Evolutionary conservation across 495 filamentous ascomycete genomes (phyloP).

Genomic region (Penicillium malachiteum): DNA sequence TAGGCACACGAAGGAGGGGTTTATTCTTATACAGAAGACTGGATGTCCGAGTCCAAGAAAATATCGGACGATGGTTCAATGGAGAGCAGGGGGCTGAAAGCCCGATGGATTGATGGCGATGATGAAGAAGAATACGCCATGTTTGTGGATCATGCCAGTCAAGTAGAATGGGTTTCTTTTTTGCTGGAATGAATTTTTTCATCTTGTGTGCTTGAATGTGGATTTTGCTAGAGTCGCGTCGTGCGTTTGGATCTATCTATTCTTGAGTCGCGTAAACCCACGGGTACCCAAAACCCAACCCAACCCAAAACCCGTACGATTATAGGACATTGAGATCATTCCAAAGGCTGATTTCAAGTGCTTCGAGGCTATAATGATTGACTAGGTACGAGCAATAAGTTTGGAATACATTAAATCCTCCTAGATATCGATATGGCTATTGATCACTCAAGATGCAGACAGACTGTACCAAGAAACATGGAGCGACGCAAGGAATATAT

Average conservation of each 20-base stretch:
- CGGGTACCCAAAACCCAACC: conserved; percentile 4
- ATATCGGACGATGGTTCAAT: conserved; percentile 3
- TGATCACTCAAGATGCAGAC: no score
- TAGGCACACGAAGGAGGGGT: background rate
- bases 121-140: background rate
- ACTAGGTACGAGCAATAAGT: no score
- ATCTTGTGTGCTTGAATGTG: background rate
- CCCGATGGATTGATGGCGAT: background rate
- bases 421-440: no score
- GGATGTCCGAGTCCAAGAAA: conserved; percentile 4
- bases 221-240: background rate
- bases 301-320: background rate
- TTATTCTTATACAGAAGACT: background rate
- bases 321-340: no score
- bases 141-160: background rate
- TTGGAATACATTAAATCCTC: no score
- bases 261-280: conserved; percentile 1
- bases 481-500: background rate
- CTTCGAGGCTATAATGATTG: no score
- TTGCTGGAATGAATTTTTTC: background rate
- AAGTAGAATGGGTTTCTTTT: background rate
- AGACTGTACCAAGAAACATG: no score
- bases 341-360: no score
- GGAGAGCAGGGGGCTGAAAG: conserved; percentile 1
- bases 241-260: conserved; percentile 4